Conservation (phyloP, 768 basidiomycete species). For the Xerocomus potaroensis region DNA sequence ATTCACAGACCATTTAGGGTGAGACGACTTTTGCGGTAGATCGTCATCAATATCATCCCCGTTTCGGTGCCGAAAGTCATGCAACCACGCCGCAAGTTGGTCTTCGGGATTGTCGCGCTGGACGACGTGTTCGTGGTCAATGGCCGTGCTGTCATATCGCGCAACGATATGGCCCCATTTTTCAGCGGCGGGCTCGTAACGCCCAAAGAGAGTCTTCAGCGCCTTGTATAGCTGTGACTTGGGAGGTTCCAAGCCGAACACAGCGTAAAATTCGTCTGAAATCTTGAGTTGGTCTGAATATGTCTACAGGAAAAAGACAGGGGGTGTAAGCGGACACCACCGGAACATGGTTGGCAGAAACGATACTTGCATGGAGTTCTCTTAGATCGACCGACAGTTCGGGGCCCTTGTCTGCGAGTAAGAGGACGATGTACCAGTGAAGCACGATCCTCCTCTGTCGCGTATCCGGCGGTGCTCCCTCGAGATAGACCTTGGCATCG, state of each 20-base stretch:
- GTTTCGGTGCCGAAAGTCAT: constrained; percentile 41
- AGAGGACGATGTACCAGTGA: constrained; percentile 56
- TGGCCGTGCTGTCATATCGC: constrained; percentile 30
- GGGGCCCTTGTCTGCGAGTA: constrained; percentile 47
- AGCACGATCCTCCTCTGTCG: constrained; percentile 55
- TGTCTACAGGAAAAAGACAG: no score
- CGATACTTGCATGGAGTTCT: constrained; percentile 44
- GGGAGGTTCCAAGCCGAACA: constrained; percentile 44
- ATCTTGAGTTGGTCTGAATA: constrained; percentile 42
- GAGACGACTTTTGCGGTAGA: constrained; percentile 29
- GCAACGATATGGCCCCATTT: constrained; percentile 46
- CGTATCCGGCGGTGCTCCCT: constrained; percentile 57
- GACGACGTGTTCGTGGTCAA: constrained; percentile 28
- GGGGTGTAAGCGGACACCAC: not conserved
- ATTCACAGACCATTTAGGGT: constrained; percentile 46
- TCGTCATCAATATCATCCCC: constrained; percentile 34
- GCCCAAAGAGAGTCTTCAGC: constrained; percentile 46
- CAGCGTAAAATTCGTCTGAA: constrained; percentile 48
- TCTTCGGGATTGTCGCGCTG: constrained; percentile 45
- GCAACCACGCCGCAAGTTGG: constrained; percentile 56
- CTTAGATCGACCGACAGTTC: constrained; percentile 45
- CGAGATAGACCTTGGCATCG: constrained; percentile 53
- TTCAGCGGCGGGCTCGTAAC: constrained; percentile 40
- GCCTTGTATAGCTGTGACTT: constrained; percentile 51
- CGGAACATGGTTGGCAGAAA: not conserved